These are phyloP conservation scores for Ceratocystis lukuohia DNA, from an alignment of 2,329 filamentous ascomycete genomes.

Conservation along the genomic window DNA sequence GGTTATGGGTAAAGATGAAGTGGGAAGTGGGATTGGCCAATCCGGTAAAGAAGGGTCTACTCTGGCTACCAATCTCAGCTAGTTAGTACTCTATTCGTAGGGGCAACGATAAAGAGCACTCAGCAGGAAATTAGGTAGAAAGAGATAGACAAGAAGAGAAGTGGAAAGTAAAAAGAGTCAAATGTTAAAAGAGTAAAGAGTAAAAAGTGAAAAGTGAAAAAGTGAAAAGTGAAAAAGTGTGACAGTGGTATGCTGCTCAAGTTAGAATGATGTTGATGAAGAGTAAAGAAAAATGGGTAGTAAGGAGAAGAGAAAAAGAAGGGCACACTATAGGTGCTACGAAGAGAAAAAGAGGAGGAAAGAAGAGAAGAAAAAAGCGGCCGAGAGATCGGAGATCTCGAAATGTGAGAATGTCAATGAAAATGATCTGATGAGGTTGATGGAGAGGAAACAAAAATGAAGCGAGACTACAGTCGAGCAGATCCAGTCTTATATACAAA, in stretches of 20 bases:
- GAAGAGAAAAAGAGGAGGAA: slow-evolving; percentile 8
- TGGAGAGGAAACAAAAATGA: not conserved
- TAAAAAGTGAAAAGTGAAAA: not conserved
- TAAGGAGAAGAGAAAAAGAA: slow-evolving; percentile 8
- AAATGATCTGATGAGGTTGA: not conserved
- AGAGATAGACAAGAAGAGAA: not conserved
- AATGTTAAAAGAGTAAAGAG: not conserved
- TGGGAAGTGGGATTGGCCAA: slow-evolving; percentile 10
- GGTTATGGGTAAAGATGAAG: not conserved
- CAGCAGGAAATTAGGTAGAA: not conserved
- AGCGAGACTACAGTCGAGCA: not conserved
- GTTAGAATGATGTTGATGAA: slow-evolving; percentile 2
- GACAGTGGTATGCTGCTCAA: not conserved
- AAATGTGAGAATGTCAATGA: not conserved
- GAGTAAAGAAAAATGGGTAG: not conserved
- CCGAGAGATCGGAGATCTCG: slow-evolving; percentile 10
- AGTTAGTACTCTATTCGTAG: not conserved
- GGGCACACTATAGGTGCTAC: slow-evolving; percentile 9
- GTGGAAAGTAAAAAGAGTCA: no score
- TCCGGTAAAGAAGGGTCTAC: slow-evolving; percentile 9
- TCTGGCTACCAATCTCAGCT: not conserved
- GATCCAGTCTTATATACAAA: not conserved
- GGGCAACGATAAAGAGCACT: not conserved
- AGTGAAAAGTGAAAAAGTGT: not conserved
- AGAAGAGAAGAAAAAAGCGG: slow-evolving; percentile 3